Evolutionary conservation across 2,329 filamentous ascomycete genomes (phyloP).

Genomic region (Harringtonia aguacate): DNA sequence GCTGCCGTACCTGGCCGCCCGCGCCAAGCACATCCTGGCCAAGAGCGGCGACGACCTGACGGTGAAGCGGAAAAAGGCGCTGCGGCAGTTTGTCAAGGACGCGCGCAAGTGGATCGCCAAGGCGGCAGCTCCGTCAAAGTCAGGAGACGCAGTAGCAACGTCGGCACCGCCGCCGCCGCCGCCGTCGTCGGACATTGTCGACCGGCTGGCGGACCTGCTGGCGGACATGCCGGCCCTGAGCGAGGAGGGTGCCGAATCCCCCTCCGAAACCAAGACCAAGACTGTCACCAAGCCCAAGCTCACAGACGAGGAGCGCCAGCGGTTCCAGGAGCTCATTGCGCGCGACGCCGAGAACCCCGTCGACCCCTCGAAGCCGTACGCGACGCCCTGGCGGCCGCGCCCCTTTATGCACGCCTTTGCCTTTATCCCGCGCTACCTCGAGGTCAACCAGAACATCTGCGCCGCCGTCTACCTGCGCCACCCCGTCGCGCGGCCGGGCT

Average conservation of each 20-base stretch:
- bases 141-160: neutral
- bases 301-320: conserved; percentile 38
- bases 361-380: conserved; percentile 71
- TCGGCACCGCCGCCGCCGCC: conserved; percentile 26
- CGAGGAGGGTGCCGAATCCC: neutral
- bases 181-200: conserved; percentile 29
- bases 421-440: conserved; percentile 88
- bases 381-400: conserved; percentile 80
- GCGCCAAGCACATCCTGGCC: conserved; percentile 22
- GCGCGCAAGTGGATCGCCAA: conserved; percentile 53
- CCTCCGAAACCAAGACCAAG: neutral
- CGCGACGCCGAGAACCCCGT: conserved; percentile 64
- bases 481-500: conserved; percentile 75
- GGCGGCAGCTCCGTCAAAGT: conserved; percentile 21
- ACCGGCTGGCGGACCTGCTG: conserved; percentile 42
- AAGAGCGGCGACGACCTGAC: conserved; percentile 31
- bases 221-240: conserved; percentile 15
- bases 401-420: conserved; percentile 86
- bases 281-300: conserved; percentile 17
- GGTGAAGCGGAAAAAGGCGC: conserved; percentile 63
- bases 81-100: conserved; percentile 60
- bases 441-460: conserved; percentile 96
- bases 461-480: conserved; percentile 91
- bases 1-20: conserved; percentile 30
- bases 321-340: conserved; percentile 46